Evolutionary conservation across 1,284 basidiomycete genomes (phyloP), one percentile per base, ranked within the genome.

Genomic region (Ceratobasidium sp.): DNA sequence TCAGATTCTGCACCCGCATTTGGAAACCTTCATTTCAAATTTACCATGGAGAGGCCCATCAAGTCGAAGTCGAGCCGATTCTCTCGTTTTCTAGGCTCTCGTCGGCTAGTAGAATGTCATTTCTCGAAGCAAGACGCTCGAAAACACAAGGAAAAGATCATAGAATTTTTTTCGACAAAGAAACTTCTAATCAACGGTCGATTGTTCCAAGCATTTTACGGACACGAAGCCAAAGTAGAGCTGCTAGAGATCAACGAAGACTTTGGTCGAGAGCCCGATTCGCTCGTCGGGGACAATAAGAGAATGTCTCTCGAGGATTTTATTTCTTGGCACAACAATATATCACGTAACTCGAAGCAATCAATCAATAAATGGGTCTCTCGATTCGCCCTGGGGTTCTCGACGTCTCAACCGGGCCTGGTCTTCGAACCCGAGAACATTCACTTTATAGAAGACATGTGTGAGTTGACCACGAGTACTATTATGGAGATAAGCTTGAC

Each of bases 201-300:
- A 3, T 33, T 76, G 2, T 76, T 72, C 51, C 66, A 74, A 19
- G 76, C 62, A 0, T 76, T 76, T 33, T 76, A 62, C 17, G 66
- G 66, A 7, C 73, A 76, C 45, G 67, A 63, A 22, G 54, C 44
- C 0, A 60, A 65, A 6, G 27, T 73, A 1, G 56, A 66, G 15
- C 62, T 76, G 9, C 65, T 75, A 19, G 76, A 76, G 56, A 75
- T 74, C 1, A 47, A 71, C 36, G 74, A 76, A 36, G 56, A 76
- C 22, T 56, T 75, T 44, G 75, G 54, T 14, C 36, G 76, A 41
- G n/a, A 29, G 2, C 24, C 76, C 11, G 36, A 45, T n/a, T 29
- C 27, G n/a, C n/a, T 47, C 15, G 41, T 72, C 6, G 76, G 74
- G 7, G 75, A 76, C 51, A 33, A 22, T 17, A 65, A 51, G 33